Base-by-base conservation (phyloP, 2,329 filamentous ascomycete genomes). In the Aureobasidium namibiae region DNA sequence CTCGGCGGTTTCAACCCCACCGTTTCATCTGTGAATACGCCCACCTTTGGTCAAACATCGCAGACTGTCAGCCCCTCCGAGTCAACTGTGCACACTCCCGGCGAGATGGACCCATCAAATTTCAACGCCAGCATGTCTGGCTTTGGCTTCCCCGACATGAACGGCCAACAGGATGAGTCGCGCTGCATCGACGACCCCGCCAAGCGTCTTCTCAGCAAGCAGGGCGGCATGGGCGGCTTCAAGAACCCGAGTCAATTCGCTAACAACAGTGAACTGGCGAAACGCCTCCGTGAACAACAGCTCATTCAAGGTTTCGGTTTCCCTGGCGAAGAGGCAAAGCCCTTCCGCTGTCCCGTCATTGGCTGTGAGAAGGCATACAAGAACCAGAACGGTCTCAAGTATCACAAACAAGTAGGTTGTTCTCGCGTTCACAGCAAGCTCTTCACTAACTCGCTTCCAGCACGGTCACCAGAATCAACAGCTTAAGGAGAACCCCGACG, bases 321-420 rank as follows among this genome's bases (percentile, higher is more conserved):
- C 69, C 80, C 82, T 61, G 87, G 87, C 16, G 92, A 97, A 71
- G 92, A 99, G 71, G 90, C 95, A 68, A 99, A 97, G 75, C 94
- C 94, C 0, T 99, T 96, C 80, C 89, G 92, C 72, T 99, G 94
- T 69, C 94, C 94, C 1, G 94, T 99, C 53, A 95, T 99, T 71
- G 94, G 94, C 6, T 99, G 94, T 69, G 94, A 97, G 74, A 99
- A 99, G 79, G 92, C 94, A 0, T 99, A 99, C 78, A 99, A 99
- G 81, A 99, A 99, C 73, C 94, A 97, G 72, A 99, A 99, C 67
- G 94, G 94, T 52, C 80, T 99, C 60, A 99, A 97, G 83, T 99
- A 90, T 67, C 85, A 88, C 75, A 87, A 87, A 75, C 78, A 81
- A 69, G 82, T 83, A 76, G 74, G 80, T 76, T 69, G 66, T 67